Percentiles rank a stretch among this genome's conserved stretches.
Conservation (phyloP, 495 filamentous ascomycete genomes). For the Aspergillus bertholletiae region DNA sequence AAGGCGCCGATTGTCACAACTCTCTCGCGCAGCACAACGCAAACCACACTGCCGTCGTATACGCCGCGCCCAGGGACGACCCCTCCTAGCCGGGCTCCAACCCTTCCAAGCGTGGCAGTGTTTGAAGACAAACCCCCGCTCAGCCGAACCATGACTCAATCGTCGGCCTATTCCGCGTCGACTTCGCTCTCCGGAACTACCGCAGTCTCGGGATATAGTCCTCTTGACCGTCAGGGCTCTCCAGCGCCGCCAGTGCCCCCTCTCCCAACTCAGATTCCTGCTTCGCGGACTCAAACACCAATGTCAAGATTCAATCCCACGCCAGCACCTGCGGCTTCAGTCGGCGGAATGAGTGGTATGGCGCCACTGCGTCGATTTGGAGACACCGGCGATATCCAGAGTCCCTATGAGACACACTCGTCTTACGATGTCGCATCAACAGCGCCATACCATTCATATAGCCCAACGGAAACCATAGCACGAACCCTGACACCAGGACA, state of each 20-base stretch:
- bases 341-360: constrained; percentile 8
- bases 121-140: constrained; percentile 28
- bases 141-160: constrained; percentile 40
- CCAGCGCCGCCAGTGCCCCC: constrained; percentile 26
- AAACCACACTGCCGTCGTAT: constrained; percentile 62
- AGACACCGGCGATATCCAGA: constrained; percentile 2
- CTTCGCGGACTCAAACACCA: constrained; percentile 17
- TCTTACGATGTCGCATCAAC: constrained; percentile 1
- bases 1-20: constrained; percentile 56
- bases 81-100: constrained; percentile 25
- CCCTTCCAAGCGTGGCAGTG: constrained; percentile 36
- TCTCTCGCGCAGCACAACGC: constrained; percentile 63
- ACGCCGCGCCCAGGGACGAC: constrained; percentile 51
- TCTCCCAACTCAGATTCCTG: constrained; percentile 13
- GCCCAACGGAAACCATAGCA: constrained; percentile 12
- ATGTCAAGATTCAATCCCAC: constrained; percentile 5
- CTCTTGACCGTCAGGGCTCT: constrained; percentile 32
- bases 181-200: constrained; percentile 57
- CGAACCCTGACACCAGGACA: constrained; percentile 16
- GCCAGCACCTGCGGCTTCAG: constrained; percentile 9
- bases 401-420: constrained; percentile 10
- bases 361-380: constrained; percentile 8
- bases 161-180: constrained; percentile 34
- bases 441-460: constrained; percentile 13
- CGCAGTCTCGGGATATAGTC: constrained; percentile 55